Evolutionary conservation across 139 green algal genomes (phyloP).

Genomic region (Coccomyxa sp.): DNA sequence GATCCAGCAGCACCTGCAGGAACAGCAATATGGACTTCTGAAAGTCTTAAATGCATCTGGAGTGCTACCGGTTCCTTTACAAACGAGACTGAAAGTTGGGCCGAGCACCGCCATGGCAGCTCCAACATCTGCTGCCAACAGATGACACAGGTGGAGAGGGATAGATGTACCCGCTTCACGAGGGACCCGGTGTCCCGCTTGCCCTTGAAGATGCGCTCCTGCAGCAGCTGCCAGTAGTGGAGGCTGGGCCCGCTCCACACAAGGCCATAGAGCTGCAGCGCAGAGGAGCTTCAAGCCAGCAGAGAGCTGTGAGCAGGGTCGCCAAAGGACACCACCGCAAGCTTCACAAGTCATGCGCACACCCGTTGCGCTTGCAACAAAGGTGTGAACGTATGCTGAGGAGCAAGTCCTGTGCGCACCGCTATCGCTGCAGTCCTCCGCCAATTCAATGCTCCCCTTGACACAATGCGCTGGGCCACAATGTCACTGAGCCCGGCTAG

Average conservation of each 20-base stretch:
- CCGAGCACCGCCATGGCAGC: no score
- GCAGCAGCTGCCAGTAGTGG: conserved; percentile 61
- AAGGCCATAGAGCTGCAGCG: conserved; percentile 45
- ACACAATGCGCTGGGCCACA: conserved; percentile 33
- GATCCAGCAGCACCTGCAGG: conserved; percentile 62
- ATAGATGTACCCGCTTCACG: no score
- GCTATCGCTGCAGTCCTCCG: conserved; percentile 36
- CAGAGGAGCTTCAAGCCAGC: neutral
- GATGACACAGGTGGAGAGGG: no score
- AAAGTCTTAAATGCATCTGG: conserved; percentile 12
- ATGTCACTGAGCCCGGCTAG: conserved; percentile 49
- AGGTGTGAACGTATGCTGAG: neutral
- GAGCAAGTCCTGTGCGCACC: neutral
- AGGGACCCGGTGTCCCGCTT: conserved; percentile 45
- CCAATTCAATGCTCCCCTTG: conserved; percentile 19
- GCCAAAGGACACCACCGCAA: neutral
- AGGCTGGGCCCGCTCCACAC: conserved; percentile 41
- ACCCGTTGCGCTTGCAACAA: neutral
- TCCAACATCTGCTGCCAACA: no score
- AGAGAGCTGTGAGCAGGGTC: neutral
- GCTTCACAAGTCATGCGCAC: neutral
- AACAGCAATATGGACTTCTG: neutral
- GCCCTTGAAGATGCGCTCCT: conserved; percentile 36
- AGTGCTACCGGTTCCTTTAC: no score
- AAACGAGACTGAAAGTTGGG: no score